phyloP scores from a whole-genome alignment of 2,329 filamentous ascomycete species.

The Didymella pinodella region DNA sequence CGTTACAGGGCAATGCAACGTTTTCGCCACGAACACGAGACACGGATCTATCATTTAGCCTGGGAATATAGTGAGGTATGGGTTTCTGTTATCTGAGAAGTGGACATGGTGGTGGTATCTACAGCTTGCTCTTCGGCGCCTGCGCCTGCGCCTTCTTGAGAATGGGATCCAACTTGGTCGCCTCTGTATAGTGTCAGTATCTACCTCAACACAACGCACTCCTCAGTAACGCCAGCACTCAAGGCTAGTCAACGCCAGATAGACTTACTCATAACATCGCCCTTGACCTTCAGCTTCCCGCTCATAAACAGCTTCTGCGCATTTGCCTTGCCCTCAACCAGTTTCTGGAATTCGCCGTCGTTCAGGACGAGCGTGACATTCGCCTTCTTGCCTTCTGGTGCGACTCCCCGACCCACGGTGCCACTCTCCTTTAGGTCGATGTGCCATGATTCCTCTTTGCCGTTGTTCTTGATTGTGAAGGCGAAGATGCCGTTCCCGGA shows the following conservation, averaged over 20 bases:
- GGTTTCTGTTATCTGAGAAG: neutral
- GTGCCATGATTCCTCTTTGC: slow-evolving; percentile 86
- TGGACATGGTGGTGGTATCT: slow-evolving; percentile 15
- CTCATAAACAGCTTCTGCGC: slow-evolving; percentile 96
- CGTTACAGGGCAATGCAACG: too few species aligned
- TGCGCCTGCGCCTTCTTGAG: slow-evolving; percentile 49
- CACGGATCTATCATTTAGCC: too few species aligned
- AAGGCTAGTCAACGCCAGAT: neutral
- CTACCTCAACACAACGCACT: neutral
- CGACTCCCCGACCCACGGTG: slow-evolving; percentile 76
- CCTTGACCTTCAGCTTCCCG: slow-evolving; percentile 98
- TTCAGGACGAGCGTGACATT: slow-evolving; percentile 86
- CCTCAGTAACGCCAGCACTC: neutral
- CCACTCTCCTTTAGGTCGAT: slow-evolving; percentile 95
- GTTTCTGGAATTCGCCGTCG: slow-evolving; percentile 84
- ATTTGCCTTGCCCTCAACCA: slow-evolving; percentile 88
- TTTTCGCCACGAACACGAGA: too few species aligned
- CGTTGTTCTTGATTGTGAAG: slow-evolving; percentile 91
- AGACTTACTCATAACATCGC: slow-evolving; percentile 84
- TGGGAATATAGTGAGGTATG: too few species aligned
- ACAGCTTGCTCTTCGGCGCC: slow-evolving; percentile 48
- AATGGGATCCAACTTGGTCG: slow-evolving; percentile 93
- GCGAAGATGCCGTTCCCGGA: slow-evolving; percentile 86
- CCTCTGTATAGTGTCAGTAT: slow-evolving; percentile 41
- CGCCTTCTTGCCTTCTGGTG: slow-evolving; percentile 75